These are phyloP conservation scores for Chrysosporium queenslandicum DNA, from an alignment of 2,329 filamentous ascomycete species.

Conservation along the genomic window DNA sequence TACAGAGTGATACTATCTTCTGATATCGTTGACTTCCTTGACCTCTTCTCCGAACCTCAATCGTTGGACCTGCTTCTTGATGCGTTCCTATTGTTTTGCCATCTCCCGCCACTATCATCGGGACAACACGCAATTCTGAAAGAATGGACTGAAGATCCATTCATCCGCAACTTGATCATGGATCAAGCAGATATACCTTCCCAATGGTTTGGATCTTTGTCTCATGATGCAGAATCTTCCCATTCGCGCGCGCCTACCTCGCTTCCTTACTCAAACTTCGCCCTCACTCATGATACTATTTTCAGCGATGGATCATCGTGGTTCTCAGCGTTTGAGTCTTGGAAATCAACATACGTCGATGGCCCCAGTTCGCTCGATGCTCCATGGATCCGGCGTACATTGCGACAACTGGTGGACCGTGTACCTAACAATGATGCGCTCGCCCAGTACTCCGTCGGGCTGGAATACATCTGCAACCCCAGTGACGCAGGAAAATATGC, in stretches of 20 bases:
- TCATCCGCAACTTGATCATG: conserved; percentile 39
- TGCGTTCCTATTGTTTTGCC: conserved; percentile 60
- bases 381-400: conserved; percentile 42
- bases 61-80: conserved; percentile 49
- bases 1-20: conserved; percentile 71
- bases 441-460: conserved; percentile 59
- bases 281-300: conserved; percentile 44
- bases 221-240: conserved; percentile 12
- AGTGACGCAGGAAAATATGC: conserved; percentile 56
- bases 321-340: conserved; percentile 33
- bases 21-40: conserved; percentile 59
- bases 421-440: conserved; percentile 43
- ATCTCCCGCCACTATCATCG: conserved; percentile 47
- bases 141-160: conserved; percentile 45
- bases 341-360: conserved; percentile 22
- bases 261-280: conserved; percentile 32
- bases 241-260: conserved; percentile 24
- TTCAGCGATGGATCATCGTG: conserved; percentile 44
- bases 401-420: conserved; percentile 49
- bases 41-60: conserved; percentile 20
- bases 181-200: conserved; percentile 22
- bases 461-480: conserved; percentile 51
- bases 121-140: conserved; percentile 22
- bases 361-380: conserved; percentile 31
- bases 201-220: conserved; percentile 21